Conservation (phyloP, 495 filamentous ascomycete species). For the Penicillium waksmanii region DNA sequence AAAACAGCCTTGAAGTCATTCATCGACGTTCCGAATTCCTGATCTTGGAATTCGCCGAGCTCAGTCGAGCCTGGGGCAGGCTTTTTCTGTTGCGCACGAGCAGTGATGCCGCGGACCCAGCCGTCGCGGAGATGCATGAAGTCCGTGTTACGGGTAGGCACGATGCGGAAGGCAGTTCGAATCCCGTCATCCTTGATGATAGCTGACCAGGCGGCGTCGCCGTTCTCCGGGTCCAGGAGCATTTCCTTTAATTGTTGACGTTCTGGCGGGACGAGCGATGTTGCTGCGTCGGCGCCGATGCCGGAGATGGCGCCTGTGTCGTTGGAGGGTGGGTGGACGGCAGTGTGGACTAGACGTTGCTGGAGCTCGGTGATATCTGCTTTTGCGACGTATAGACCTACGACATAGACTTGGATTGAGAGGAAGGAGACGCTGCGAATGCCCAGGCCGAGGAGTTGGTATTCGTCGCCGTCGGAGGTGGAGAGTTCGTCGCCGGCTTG, state of each 20-base stretch:
- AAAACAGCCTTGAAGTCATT: conserved; percentile 77
- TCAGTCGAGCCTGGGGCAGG: conserved; percentile 12
- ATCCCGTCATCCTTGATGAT: conserved; percentile 65
- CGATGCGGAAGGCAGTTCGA: conserved; percentile 74
- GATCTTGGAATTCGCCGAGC: conserved; percentile 61
- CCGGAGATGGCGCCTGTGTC: conserved; percentile 46
- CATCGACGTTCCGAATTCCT: conserved; percentile 71
- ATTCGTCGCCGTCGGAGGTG: conserved; percentile 59
- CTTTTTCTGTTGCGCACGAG: conserved; percentile 57
- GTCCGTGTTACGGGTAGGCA: conserved; percentile 86
- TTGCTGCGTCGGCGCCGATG: conserved; percentile 67
- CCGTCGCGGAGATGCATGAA: conserved; percentile 90
- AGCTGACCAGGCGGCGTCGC: conserved; percentile 72
- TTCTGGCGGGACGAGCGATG: conserved; percentile 78
- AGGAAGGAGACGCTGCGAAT: conserved; percentile 88
- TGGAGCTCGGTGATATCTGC: conserved; percentile 68
- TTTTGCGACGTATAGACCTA: conserved; percentile 86
- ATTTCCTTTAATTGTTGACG: conserved; percentile 67
- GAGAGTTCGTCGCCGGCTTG: conserved; percentile 42
- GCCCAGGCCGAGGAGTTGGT: conserved; percentile 85
- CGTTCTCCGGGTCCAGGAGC: conserved; percentile 69
- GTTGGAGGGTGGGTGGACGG: conserved; percentile 41
- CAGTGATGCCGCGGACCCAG: conserved; percentile 82
- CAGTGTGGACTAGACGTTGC: conserved; percentile 53
- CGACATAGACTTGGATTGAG: conserved; percentile 91